Base-by-base conservation (phyloP, 2,329 filamentous ascomycete genomes). In the Apiospora aurea region DNA sequence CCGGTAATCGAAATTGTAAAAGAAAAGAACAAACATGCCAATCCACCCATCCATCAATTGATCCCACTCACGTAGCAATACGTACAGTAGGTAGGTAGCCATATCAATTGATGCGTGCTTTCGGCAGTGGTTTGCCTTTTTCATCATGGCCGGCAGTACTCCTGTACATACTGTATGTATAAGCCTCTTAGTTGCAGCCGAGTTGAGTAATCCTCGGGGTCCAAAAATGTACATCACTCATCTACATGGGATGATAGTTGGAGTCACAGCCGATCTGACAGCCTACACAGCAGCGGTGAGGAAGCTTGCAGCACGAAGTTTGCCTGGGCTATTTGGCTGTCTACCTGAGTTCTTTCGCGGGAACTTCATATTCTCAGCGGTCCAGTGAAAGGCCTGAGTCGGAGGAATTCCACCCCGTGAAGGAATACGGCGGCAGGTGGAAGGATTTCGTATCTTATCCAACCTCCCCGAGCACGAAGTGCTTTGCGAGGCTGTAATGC, bases 231-330 rank as follows among this genome's bases (percentile, higher is more conserved):
- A 64, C 18, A 64, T 64, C 53, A 38, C 53, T 64, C 53, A 38
- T 64, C 29, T 38, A 7, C 53, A 21, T 41, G n/a, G 18, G 18
- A 8, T 8, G 29, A 64, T 41, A 38, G n/a, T 64, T 41, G 29
- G 57, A 13, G 57, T 64, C 57, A 64, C 57, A 10, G n/a, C 57
- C 34, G 34, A 64, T 64, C 21, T 41, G 57, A 64, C 57, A 64
- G 34, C 57, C 57, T 41, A 24, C 29, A 64, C 57, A 64, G 21
- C 34, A 64, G 57, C 57, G 57, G 57, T 64, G 57, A 64, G 57
- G 57, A 41, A 64, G 21, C 57, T 34, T 64, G 34, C 57, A 41
- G 18, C 41, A 2, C 18, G 8, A 41, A 41, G 57, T 41, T 41
- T 41, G 29, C 34, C 21, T 61, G 29, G 21, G 53, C 29, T 41